Percentiles rank a stretch among this genome's conserved stretches.
phyloP scores from a whole-genome alignment of 1,284 basidiomycete genomes.

The Agaricales sp. region DNA sequence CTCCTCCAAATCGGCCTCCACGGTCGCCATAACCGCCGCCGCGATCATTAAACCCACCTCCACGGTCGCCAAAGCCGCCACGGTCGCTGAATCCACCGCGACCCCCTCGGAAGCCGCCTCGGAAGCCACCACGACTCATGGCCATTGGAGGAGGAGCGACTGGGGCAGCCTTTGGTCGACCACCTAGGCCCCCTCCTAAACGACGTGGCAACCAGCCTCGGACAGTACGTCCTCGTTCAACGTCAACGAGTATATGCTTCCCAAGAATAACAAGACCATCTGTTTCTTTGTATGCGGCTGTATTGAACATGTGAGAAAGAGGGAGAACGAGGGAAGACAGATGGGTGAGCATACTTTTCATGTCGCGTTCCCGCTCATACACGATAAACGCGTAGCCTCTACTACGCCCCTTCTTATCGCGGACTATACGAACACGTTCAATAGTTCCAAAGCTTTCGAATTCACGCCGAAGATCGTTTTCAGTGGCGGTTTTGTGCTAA shows the following conservation, averaged over 20 bases:
- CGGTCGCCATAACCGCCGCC: constrained; percentile 19
- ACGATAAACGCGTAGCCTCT: constrained; percentile 96
- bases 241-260: constrained; percentile 92
- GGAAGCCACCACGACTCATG: constrained; percentile 24
- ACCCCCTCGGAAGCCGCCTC: constrained; percentile 27
- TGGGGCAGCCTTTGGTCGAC: constrained; percentile 75
- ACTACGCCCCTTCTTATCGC: constrained; percentile 80
- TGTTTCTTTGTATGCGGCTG: constrained; percentile 99
- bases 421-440: constrained; percentile 84
- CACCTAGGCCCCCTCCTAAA: constrained; percentile 91
- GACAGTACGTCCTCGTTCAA: constrained; percentile 95
- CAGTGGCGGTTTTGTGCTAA: constrained; percentile 82
- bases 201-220: constrained; percentile 97
- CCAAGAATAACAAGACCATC: constrained; percentile 94
- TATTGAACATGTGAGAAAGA: constrained; percentile 13
- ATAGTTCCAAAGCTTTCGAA: constrained; percentile 95
- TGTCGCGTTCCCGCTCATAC: constrained; percentile 96
- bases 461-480: constrained; percentile 85
- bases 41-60: constrained; percentile 16
- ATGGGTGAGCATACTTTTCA: constrained; percentile 71
- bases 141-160: constrained; percentile 22
- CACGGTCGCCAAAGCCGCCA: constrained; percentile 23
- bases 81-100: constrained; percentile 35
- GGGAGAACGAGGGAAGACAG: constrained; percentile 9
- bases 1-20: constrained; percentile 23